These are phyloP conservation scores for Phlyctochytrium planicorne DNA, from an alignment of 192 early-diverging fungal genomes.

Conservation along the genomic window DNA sequence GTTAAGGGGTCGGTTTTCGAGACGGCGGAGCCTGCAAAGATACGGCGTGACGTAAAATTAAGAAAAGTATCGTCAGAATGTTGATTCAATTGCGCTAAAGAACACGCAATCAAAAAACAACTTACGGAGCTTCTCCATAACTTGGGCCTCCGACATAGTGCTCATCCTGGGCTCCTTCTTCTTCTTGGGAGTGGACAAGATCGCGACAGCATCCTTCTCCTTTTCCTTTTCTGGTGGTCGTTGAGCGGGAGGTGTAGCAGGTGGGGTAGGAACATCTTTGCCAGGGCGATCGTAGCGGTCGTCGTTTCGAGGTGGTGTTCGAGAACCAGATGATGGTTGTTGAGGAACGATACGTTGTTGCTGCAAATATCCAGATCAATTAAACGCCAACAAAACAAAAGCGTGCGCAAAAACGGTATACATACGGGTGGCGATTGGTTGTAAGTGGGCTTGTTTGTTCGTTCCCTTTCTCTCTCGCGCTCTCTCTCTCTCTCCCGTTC, in stretches of 20 bases:
- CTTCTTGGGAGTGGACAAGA: slow-evolving; percentile 39
- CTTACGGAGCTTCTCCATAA: slow-evolving; percentile 87
- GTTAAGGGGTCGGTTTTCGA: slow-evolving; percentile 86
- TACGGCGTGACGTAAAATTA: background rate
- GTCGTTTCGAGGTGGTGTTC: slow-evolving; percentile 1
- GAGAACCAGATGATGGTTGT: background rate
- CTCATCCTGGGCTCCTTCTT: slow-evolving; percentile 71
- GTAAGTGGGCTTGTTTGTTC: too few relatives aligned
- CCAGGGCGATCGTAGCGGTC: background rate
- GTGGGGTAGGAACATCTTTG: slow-evolving; percentile 18
- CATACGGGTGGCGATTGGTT: too few relatives aligned
- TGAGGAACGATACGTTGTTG: background rate
- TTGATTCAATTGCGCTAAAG: too few relatives aligned
- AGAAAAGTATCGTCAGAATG: background rate
- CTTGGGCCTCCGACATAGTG: slow-evolving; percentile 87
- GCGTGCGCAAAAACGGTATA: background rate
- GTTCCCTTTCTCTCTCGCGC: background rate
- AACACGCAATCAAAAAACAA: slow-evolving; percentile 2
- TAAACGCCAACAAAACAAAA: background rate
- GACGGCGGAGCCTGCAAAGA: slow-evolving; percentile 63
- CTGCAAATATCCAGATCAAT: background rate
- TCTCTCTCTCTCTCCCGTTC: slow-evolving; percentile 18
- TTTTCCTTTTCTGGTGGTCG: slow-evolving; percentile 19
- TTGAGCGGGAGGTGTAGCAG: slow-evolving; percentile 18
- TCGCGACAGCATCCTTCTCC: slow-evolving; percentile 31